Evolutionary conservation across 2,329 filamentous ascomycete genomes (phyloP), one percentile per base, ranked within the genome.

Genomic region (Ploettnerulaceae sp.): DNA sequence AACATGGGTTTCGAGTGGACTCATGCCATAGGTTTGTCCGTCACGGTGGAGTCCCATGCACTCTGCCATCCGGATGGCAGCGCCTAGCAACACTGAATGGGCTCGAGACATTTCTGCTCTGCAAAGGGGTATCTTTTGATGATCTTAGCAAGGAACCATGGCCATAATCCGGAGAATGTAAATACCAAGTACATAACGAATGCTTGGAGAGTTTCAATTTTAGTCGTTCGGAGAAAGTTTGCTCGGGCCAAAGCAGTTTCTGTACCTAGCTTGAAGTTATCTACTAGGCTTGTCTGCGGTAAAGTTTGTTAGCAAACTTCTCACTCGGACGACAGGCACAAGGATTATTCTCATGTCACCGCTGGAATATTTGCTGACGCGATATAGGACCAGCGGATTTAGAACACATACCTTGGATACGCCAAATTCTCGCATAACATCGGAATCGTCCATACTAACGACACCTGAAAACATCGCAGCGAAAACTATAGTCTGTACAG

Each of bases 31-130:
- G 7, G 75, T 72, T 33, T 78, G 75, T 5, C 61, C 61, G 54
- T 89, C 85, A 7, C 82, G 75, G 60, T 89, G 82, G 14, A 89
- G 67, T 2, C 84, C 83, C 81, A 89, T 87, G 58, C 84, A 88
- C 67, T 89, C 82, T 5, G 83, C 85, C 62, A 89, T 76, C 12
- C 85, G 74, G 32, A 89, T 81, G 3, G 82, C 84, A 11, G 83
- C 80, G 2, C 83, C 84, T 3, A 86, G 76, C 1, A 89, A 71
- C 4, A 84, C 82, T 3, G 83, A 86, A 64, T 89, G 85, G 4
- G 82, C 79, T 52, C 85, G 72, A 6, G 85, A 89, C 3, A 89
- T 73, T 64, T 89, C 83, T 15, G 76, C 76, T 45, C 85, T 73
- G 56, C 85, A 88, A 11, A 89, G 72, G 0, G 85, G 81, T 47